Base-by-base conservation (phyloP, 1,284 basidiomycete species). In the Fomitopsis betulina region DNA sequence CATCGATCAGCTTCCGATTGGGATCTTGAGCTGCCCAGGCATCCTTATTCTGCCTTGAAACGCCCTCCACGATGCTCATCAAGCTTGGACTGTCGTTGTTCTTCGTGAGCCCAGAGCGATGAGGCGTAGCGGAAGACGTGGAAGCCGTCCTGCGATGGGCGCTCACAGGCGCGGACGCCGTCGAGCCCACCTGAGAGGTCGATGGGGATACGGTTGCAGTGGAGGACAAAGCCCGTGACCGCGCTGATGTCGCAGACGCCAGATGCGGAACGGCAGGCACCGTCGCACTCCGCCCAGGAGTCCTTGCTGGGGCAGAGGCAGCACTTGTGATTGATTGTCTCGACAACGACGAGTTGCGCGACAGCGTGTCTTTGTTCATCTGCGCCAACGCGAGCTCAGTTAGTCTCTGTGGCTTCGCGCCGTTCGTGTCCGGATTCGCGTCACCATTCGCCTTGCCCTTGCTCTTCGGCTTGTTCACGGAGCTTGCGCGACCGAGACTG, bases 21-120 rank as follows among this genome's bases (percentile, higher is more conserved):
- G 70, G 71, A 53, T 72, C 70, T 54, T 67, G 65, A 57, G 63
- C 61, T 49, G 59, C 47, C 59, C 64, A 60, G 3, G 63, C 65
- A 35, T 63, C 62, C 43, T 66, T 62, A 62, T 81, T 80, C 55
- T 70, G 70, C 45, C 74, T 75, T 10, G 84, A 69, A 37, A 87
- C 81, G 59, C 77, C 80, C 63, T 87, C 85, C 5, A 89, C 82
- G 62, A 89, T 83, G 63, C 80, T 84, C 85, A 89, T 84, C 66
- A 89, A 70, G 49, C 80, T 87, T 49, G 71, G 49, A 62, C 74
- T 67, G 30, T 65, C 67, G 35, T 58, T 63, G 9, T 56, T 52
- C 3, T 59, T 53, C 19, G 65, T 59, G 3, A 62, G 45, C 3
- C 55, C 59, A 2, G 60, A 42, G 30, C 58, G 58, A 1, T 60